Conservation (phyloP, 176 grass and related monocot species). For the Carex kokanica region DNA sequence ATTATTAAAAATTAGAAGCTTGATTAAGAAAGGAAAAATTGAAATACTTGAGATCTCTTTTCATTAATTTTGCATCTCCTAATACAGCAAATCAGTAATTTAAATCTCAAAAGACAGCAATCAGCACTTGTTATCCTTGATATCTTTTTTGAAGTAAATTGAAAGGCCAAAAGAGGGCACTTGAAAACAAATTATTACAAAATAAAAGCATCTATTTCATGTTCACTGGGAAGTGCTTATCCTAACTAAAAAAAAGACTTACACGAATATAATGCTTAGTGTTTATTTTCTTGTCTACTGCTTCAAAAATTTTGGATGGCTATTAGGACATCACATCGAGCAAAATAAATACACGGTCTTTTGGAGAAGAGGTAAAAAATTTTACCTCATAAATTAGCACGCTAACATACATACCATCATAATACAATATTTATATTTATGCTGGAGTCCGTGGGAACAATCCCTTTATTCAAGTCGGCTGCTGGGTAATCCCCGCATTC, state of each 20-base stretch:
- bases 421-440: constrained; percentile 43
- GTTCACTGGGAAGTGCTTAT: background rate
- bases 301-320: background rate
- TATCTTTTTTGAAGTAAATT: background rate
- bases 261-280: background rate
- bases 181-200: background rate
- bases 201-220: background rate
- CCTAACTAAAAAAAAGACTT: background rate
- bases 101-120: background rate
- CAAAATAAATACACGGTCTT: background rate
- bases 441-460: constrained; percentile 60
- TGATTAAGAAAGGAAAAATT: background rate
- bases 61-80: background rate
- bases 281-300: background rate
- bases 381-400: background rate
- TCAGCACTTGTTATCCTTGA: background rate
- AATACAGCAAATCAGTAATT: background rate
- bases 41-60: background rate
- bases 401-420: constrained; percentile 27
- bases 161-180: background rate
- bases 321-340: background rate
- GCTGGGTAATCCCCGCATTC: constrained; percentile 69
- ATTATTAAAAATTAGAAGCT: background rate
- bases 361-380: background rate
- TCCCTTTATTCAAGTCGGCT: constrained; percentile 63